Conservation (phyloP, 2,329 filamentous ascomycete species). For the Knoxdaviesia proteae region DNA sequence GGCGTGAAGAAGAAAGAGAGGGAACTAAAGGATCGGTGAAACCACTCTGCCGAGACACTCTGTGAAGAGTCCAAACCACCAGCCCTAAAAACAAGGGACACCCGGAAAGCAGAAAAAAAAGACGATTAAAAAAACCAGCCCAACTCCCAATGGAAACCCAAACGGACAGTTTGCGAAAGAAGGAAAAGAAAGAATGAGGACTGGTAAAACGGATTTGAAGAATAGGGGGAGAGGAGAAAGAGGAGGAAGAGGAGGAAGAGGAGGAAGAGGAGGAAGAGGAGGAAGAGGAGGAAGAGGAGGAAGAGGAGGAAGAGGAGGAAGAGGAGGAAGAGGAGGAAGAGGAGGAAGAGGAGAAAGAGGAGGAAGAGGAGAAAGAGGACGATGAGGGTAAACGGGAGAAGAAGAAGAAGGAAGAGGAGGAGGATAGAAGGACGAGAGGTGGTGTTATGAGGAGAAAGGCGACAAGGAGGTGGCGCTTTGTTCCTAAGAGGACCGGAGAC, state of each 20-base stretch:
- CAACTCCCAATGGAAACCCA: too few species aligned
- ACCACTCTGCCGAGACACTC: too few species aligned
- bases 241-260: background rate
- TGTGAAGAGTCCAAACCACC: background rate
- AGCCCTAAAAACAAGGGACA: background rate
- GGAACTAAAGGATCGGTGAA: too few species aligned
- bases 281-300: background rate
- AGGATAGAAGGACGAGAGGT: too few species aligned
- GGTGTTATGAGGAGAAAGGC: too few species aligned
- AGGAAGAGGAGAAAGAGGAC: background rate
- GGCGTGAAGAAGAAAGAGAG: too few species aligned
- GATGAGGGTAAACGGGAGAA: too few species aligned
- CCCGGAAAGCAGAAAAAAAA: background rate
- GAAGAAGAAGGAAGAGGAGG: too few species aligned
- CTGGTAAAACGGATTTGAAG: too few species aligned
- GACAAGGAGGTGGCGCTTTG: too few species aligned
- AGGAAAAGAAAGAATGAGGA: background rate
- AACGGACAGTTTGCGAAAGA: too few species aligned
- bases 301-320: background rate
- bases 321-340: background rate
- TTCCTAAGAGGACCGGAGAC: too few species aligned
- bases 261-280: background rate
- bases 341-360: background rate
- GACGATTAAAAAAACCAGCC: background rate
- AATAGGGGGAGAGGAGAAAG: background rate